Evolutionary conservation across 2,329 filamentous ascomycete species (phyloP).

Genomic region (Xylariaceae sp.): DNA sequence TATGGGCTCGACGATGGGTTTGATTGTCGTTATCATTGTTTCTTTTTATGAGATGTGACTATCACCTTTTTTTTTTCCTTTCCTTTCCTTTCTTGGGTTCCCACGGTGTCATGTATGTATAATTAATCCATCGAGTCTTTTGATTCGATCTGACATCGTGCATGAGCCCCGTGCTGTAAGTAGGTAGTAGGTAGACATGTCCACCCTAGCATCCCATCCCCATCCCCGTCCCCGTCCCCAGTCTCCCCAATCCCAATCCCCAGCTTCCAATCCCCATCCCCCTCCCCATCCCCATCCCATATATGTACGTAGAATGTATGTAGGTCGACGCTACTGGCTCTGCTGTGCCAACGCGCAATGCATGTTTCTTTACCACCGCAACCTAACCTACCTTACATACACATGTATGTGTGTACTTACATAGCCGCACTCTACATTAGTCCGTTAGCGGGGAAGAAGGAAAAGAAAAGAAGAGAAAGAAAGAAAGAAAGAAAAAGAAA

Average conservation of each 20-base stretch:
- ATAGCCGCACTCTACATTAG: conserved; percentile 33
- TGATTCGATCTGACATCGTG: conserved; percentile 30
- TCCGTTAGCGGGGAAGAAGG: conserved; percentile 26
- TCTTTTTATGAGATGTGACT: conserved; percentile 22
- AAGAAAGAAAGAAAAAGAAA: too few relatives aligned
- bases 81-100: too few relatives aligned
- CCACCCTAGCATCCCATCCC: conserved; percentile 20
- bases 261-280: too few relatives aligned
- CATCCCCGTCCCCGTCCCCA: background rate
- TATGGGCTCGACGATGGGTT: background rate
- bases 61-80: conserved; percentile 10
- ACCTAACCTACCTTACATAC: background rate
- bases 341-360: conserved; percentile 25
- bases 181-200: background rate
- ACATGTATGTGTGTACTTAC: conserved; percentile 20
- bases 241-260: too few relatives aligned
- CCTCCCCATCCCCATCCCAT: too few relatives aligned
- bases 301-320: conserved; percentile 1
- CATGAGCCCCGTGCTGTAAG: conserved; percentile 27
- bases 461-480: conserved; percentile 11
- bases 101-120: background rate
- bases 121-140: conserved; percentile 22
- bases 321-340: conserved; percentile 6
- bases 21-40: background rate
- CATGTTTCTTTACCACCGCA: conserved; percentile 14